Conservation (phyloP, 75 land plant genomes). For the Cupressus sempervirens region DNA sequence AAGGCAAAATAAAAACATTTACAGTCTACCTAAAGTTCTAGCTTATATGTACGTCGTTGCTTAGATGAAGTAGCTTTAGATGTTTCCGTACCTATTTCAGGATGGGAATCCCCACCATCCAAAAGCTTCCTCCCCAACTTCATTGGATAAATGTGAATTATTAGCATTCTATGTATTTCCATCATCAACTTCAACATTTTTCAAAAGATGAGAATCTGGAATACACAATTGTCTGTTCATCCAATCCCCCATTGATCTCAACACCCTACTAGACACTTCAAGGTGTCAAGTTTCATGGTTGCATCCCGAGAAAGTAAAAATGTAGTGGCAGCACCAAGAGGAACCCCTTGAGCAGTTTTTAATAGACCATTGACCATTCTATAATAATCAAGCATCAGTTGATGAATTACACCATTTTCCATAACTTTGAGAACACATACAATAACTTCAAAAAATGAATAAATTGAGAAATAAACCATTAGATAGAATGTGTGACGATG, state of each 20-base stretch:
- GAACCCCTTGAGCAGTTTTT: constrained; percentile 98
- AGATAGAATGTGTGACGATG: not conserved
- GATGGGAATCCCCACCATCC: constrained; percentile 70
- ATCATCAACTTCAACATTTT: constrained; percentile 63
- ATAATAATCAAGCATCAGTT: constrained; percentile 5
- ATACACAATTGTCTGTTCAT: constrained; percentile 88
- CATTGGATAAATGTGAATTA: constrained; percentile 40
- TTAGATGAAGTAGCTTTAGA: constrained; percentile 82
- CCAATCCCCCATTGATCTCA: constrained; percentile 98
- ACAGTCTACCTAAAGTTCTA: too few species aligned
- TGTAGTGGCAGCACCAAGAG: constrained; percentile 74
- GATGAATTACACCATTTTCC: not conserved
- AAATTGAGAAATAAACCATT: not conserved
- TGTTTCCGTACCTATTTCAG: constrained; percentile 68
- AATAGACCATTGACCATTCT: constrained; percentile 98
- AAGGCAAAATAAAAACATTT: too few species aligned
- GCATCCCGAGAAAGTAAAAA: constrained; percentile 81
- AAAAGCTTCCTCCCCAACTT: constrained; percentile 49
- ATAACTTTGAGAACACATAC: not conserved
- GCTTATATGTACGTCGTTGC: constrained; percentile 96
- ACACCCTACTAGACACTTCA: constrained; percentile 88
- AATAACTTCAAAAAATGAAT: not conserved
- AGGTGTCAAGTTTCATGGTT: constrained; percentile 86
- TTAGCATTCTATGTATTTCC: constrained; percentile 31
- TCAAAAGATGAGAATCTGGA: constrained; percentile 73